Conservation (phyloP, 306 rosid species). For the Rubus idaeus region DNA sequence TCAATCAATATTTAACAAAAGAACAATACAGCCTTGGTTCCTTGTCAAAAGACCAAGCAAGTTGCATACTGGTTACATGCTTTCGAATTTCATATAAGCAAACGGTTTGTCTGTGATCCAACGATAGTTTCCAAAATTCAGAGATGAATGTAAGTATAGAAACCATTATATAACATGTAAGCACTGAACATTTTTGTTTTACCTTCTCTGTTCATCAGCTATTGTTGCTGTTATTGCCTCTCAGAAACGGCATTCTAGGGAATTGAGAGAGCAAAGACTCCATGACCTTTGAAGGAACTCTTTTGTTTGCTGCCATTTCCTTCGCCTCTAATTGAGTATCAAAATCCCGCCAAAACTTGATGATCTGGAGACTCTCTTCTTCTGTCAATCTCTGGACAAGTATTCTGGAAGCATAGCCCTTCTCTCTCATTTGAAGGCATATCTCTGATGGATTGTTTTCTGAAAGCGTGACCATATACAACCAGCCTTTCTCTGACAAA, state of each 20-base stretch:
- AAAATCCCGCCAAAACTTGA: conserved; percentile 82
- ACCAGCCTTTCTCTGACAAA: conserved; percentile 84
- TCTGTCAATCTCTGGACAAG: conserved; percentile 86
- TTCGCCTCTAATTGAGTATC: conserved; percentile 35
- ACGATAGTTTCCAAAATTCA: neutral
- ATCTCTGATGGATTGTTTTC: conserved; percentile 77
- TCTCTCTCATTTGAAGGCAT: conserved; percentile 71
- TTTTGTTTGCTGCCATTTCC: conserved; percentile 30
- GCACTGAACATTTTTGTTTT: neutral
- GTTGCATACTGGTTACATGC: neutral
- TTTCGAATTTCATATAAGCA: neutral
- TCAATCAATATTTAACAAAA: neutral
- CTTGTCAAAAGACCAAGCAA: neutral
- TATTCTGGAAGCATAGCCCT: conserved; percentile 80
- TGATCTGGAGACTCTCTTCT: conserved; percentile 85
- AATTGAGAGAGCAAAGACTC: conserved; percentile 49
- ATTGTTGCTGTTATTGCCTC: conserved; percentile 36
- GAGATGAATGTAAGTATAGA: neutral
- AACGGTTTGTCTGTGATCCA: neutral
- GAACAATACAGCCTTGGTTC: neutral
- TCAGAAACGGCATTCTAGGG: conserved; percentile 37
- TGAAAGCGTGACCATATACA: conserved; percentile 80
- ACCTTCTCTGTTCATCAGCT: conserved; percentile 29
- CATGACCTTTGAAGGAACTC: conserved; percentile 33
- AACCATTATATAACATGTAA: neutral